phyloP scores from a whole-genome alignment of 2,329 filamentous ascomycete genomes.

The Penicillium griseofulvum region DNA sequence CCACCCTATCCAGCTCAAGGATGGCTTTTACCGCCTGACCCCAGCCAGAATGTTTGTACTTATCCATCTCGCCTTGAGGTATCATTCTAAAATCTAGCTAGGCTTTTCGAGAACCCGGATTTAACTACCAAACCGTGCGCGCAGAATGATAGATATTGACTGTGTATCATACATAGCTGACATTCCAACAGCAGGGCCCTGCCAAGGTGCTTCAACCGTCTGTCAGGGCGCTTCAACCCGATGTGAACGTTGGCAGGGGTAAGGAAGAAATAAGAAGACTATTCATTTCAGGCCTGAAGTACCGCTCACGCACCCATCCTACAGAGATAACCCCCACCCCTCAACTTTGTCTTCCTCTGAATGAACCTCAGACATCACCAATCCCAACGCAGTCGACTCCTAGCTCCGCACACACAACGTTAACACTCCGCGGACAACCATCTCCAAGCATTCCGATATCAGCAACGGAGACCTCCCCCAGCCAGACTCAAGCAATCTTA shows the following conservation, averaged over 20 bases:
- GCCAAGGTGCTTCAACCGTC: background rate
- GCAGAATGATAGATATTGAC: background rate
- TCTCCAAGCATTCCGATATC: background rate
- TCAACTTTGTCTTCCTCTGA: background rate
- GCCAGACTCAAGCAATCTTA: background rate
- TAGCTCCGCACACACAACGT: background rate
- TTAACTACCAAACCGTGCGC: background rate
- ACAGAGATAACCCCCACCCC: background rate
- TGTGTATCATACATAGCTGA: background rate
- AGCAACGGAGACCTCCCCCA: background rate
- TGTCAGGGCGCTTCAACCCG: background rate
- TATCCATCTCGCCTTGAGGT: background rate
- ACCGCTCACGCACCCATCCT: background rate
- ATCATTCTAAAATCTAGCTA: background rate
- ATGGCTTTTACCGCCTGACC: conserved; percentile 1
- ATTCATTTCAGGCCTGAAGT: background rate
- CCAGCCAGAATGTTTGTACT: conserved; percentile 8
- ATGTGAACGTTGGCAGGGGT: background rate
- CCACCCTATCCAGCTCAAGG: background rate
- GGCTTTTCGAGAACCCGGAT: background rate
- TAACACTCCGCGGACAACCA: background rate
- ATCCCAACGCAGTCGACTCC: background rate
- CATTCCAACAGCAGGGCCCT: background rate
- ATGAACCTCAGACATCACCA: background rate
- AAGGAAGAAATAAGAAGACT: background rate